Evolutionary conservation across 257 asterid species (phyloP).

Genomic region (Catharanthus roseus): DNA sequence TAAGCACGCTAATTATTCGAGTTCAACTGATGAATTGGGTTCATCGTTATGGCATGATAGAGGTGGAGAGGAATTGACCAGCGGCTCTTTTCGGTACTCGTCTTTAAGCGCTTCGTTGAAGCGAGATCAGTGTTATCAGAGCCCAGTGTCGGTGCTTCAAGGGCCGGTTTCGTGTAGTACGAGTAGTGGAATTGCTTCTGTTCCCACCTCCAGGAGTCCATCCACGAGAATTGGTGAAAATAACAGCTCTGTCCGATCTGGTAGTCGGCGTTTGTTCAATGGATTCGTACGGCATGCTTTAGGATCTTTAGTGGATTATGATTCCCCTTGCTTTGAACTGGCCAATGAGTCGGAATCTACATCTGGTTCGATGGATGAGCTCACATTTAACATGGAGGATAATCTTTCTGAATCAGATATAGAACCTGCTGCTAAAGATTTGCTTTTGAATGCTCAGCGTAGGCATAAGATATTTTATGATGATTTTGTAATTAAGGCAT

Average conservation of each 20-base stretch:
- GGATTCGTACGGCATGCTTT: conserved; percentile 70
- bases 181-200: conserved; percentile 40
- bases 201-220: conserved; percentile 48
- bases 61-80: conserved; percentile 66
- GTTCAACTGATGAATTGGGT: conserved; percentile 57
- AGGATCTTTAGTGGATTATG: conserved; percentile 69
- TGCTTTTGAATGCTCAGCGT: conserved; percentile 70
- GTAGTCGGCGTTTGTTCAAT: conserved; percentile 47
- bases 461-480: conserved; percentile 64
- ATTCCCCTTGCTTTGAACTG: conserved; percentile 37
- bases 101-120: conserved; percentile 60
- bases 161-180: conserved; percentile 36
- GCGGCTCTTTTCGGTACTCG: conserved; percentile 62
- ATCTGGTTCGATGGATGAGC: conserved; percentile 50
- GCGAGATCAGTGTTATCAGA: conserved; percentile 70
- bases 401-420: conserved; percentile 33
- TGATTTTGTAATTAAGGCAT: conserved; percentile 72
- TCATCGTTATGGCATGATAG: conserved; percentile 77
- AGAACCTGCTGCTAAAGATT: conserved; percentile 55
- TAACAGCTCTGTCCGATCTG: conserved; percentile 43
- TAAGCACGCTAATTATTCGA: conserved; percentile 51
- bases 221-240: conserved; percentile 46
- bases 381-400: conserved; percentile 82
- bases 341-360: conserved; percentile 28
- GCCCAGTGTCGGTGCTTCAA: conserved; percentile 96